These are phyloP conservation scores for Syzygium syzygioides DNA, from an alignment of 441 rosid species.

Conservation along the genomic window DNA sequence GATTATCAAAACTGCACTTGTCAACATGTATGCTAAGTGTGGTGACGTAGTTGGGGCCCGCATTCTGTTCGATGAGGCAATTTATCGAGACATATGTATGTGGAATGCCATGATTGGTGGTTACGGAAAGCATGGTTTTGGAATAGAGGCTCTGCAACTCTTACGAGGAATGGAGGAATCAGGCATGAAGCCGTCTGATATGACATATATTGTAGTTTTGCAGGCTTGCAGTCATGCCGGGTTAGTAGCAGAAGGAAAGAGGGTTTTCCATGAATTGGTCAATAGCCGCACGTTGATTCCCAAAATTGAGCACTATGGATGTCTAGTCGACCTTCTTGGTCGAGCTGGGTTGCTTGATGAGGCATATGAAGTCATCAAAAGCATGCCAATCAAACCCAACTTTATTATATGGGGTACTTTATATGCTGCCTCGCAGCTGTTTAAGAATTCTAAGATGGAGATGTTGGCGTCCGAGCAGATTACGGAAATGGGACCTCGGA, in stretches of 20 bases:
- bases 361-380: constrained; percentile 24
- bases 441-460: constrained; percentile 20
- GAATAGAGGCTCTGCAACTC: constrained; percentile 28
- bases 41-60: constrained; percentile 29
- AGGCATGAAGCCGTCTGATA: constrained; percentile 22
- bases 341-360: constrained; percentile 42
- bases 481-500: constrained; percentile 17
- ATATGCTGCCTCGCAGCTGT: constrained; percentile 29
- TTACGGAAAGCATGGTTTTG: constrained; percentile 35
- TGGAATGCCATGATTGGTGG: constrained; percentile 44
- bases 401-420: constrained; percentile 33
- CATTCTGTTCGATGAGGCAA: constrained; percentile 22
- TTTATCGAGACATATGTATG: constrained; percentile 15
- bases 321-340: constrained; percentile 47
- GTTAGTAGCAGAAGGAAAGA: constrained; percentile 28
- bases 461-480: constrained; percentile 20
- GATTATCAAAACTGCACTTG: constrained; percentile 25
- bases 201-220: constrained; percentile 28
- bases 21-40: constrained; percentile 43
- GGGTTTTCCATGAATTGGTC: constrained; percentile 22
- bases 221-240: constrained; percentile 44
- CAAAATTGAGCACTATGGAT: constrained; percentile 41
- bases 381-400: constrained; percentile 31
- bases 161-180: constrained; percentile 25
- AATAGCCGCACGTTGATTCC: constrained; percentile 19